These are phyloP conservation scores for Pueraria montana DNA, from an alignment of 306 rosid genomes.

Conservation along the genomic window DNA sequence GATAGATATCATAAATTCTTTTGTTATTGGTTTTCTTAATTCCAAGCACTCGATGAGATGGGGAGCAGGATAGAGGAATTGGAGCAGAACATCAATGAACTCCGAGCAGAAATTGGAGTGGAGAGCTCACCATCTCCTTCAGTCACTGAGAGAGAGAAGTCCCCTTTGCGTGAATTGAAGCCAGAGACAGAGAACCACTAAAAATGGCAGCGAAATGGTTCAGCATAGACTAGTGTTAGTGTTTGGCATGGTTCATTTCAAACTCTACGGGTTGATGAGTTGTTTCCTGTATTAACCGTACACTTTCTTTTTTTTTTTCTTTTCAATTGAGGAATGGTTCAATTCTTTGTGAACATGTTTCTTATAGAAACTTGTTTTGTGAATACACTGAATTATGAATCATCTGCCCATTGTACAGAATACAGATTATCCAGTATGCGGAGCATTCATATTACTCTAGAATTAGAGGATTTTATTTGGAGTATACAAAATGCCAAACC, in stretches of 20 bases:
- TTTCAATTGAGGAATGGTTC: not conserved
- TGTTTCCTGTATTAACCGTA: not conserved
- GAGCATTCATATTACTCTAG: no score
- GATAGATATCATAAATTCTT: not conserved
- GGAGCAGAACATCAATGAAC: slow-evolving; percentile 64
- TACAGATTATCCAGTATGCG: no score
- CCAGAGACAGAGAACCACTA: slow-evolving; percentile 19
- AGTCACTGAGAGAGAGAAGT: slow-evolving; percentile 47
- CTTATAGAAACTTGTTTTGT: no score
- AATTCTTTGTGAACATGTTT: slow-evolving; percentile 26
- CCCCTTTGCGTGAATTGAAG: slow-evolving; percentile 4
- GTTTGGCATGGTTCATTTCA: slow-evolving; percentile 14
- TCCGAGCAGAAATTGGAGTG: slow-evolving; percentile 70
- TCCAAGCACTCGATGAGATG: slow-evolving; percentile 63
- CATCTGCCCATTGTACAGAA: no score
- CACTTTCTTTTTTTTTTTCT: not conserved
- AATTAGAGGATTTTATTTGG: no score
- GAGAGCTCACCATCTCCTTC: slow-evolving; percentile 68
- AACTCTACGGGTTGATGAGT: not conserved
- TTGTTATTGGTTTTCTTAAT: slow-evolving; percentile 59
- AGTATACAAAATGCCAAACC: no score
- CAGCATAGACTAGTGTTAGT: slow-evolving; percentile 22
- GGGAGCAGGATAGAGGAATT: slow-evolving; percentile 63
- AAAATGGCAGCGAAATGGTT: slow-evolving; percentile 43
- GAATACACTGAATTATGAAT: no score